A percentile compares a stretch with the other conserved stretches of the same genome.
Conservation (phyloP, 495 filamentous ascomycete species). For the Neurospora pannonica region DNA sequence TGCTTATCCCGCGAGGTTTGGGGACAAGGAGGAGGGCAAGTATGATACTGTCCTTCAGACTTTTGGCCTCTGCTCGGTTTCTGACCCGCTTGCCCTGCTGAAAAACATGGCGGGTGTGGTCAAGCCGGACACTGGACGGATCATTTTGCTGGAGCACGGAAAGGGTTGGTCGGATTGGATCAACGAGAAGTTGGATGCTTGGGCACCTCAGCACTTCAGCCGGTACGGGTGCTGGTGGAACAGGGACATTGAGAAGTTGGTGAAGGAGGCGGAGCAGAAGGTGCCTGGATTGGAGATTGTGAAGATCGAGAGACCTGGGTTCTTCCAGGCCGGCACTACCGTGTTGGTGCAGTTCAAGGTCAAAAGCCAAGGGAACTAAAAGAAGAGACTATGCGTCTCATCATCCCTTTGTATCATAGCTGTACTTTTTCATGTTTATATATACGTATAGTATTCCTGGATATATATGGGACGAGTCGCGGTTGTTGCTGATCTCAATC, state of each 20-base stretch:
- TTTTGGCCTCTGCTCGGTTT: slow-evolving; percentile 85
- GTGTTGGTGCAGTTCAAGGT: slow-evolving; percentile 36
- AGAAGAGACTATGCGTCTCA: not conserved
- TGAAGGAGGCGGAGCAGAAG: slow-evolving; percentile 36
- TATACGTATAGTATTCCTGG: not conserved
- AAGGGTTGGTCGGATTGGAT: slow-evolving; percentile 66
- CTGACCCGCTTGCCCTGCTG: slow-evolving; percentile 60
- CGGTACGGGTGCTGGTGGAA: slow-evolving; percentile 97
- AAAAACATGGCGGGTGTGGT: slow-evolving; percentile 43
- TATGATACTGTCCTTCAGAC: slow-evolving; percentile 90
- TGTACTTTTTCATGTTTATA: not conserved
- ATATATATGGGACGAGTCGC: not conserved
- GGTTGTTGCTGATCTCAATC: not conserved
- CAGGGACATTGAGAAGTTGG: slow-evolving; percentile 72
- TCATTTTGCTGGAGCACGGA: slow-evolving; percentile 88
- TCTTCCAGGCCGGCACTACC: slow-evolving; percentile 61
- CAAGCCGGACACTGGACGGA: slow-evolving; percentile 52
- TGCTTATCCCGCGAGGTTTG: slow-evolving; percentile 4
- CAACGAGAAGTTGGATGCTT: slow-evolving; percentile 67
- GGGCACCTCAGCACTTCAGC: slow-evolving; percentile 68
- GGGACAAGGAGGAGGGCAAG: slow-evolving; percentile 8
- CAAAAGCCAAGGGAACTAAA: not conserved
- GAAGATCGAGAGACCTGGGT: slow-evolving; percentile 51
- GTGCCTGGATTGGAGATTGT: slow-evolving; percentile 77
- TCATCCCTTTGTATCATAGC: not conserved